phyloP scores from a whole-genome alignment of 2,329 filamentous ascomycete species.

The Verticillium alfalfae region DNA sequence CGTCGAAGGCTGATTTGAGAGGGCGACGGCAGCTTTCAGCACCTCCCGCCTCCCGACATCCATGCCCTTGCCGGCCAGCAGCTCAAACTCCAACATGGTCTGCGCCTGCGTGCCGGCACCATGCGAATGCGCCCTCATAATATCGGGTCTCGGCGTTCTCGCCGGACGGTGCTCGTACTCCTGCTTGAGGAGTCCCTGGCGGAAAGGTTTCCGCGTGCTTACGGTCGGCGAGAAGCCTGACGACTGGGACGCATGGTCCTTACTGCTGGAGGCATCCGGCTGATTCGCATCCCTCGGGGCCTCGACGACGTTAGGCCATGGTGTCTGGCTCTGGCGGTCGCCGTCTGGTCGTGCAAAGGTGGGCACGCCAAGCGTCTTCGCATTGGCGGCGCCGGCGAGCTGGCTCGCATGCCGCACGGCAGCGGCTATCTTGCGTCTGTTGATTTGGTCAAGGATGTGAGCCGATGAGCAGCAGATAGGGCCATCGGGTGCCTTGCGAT shows the following conservation, averaged over 20 bases:
- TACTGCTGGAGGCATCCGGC: background rate
- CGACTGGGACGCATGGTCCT: background rate
- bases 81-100: background rate
- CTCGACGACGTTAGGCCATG: background rate
- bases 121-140: background rate
- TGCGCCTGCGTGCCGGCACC: background rate
- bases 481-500: background rate
- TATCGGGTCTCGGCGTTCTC: background rate
- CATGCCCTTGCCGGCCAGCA: background rate
- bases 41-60: background rate
- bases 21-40: background rate
- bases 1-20: background rate
- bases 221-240: background rate
- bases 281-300: background rate
- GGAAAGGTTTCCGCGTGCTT: background rate
- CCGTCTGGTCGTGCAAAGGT: background rate
- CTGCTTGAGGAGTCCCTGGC: background rate
- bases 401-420: constrained; percentile 1
- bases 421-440: constrained; percentile 1
- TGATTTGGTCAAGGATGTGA: background rate
- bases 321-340: background rate
- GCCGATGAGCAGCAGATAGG: background rate
- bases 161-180: background rate
- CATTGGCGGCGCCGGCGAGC: background rate
- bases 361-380: background rate